Evolutionary conservation across 306 rosid genomes (phyloP).

Genomic region (Casuarina cunninghamiana): DNA sequence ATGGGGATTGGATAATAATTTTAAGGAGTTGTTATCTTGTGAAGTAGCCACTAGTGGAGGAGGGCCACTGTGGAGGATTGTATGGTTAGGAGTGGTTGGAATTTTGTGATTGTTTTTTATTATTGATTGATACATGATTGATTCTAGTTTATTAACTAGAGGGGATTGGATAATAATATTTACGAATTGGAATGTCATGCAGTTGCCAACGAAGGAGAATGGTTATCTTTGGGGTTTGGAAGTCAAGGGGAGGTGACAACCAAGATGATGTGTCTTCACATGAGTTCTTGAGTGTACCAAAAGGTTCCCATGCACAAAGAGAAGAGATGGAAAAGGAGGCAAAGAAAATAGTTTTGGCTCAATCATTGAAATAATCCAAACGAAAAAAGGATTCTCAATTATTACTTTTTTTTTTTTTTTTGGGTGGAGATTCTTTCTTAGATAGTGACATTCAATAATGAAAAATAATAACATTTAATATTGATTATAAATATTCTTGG

Average conservation of each 20-base stretch:
- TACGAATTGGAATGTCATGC: slow-evolving; percentile 14
- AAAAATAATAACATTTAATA: too few species aligned
- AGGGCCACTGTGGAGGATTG: neutral
- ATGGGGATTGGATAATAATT: neutral
- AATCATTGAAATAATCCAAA: neutral
- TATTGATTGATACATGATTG: slow-evolving; percentile 26
- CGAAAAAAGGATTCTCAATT: too few species aligned
- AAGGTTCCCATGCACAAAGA: slow-evolving; percentile 5
- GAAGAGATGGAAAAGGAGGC: neutral
- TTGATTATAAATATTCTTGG: too few species aligned
- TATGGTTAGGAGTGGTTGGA: neutral
- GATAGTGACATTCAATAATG: too few species aligned
- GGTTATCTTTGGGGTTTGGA: neutral
- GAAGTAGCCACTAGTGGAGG: neutral
- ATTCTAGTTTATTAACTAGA: slow-evolving; percentile 1
- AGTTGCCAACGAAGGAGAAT: neutral
- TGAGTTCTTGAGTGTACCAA: slow-evolving; percentile 2
- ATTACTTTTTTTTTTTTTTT: too few species aligned
- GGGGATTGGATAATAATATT: slow-evolving; percentile 22
- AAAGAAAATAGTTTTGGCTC: neutral
- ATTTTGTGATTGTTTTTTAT: neutral
- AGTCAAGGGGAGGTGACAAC: slow-evolving; percentile 26
- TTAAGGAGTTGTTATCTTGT: neutral
- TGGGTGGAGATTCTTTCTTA: too few species aligned
- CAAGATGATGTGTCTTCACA: slow-evolving; percentile 25